phyloP scores from a whole-genome alignment of 257 asterid genomes.

The Penstemon barbatus region DNA sequence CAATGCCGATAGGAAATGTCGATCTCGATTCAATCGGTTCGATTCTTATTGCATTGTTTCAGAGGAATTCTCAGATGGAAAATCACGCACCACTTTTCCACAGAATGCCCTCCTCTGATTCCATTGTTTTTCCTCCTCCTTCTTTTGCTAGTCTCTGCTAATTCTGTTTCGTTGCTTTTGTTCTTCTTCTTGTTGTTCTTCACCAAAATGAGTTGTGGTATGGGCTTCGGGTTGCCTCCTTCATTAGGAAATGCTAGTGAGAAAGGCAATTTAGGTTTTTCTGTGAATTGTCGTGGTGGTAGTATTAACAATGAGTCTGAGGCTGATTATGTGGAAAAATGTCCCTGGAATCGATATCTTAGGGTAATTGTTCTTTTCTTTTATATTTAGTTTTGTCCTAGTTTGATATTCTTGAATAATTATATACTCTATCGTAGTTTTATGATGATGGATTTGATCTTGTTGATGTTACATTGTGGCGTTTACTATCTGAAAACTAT shows the following conservation, averaged over 20 bases:
- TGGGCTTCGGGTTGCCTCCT: constrained; percentile 34
- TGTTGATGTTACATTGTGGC: neutral
- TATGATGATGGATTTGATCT: neutral
- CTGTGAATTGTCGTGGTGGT: constrained; percentile 26
- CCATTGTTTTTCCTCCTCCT: constrained; percentile 20
- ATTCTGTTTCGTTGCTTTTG: constrained; percentile 25
- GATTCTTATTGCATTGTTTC: constrained; percentile 35
- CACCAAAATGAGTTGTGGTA: constrained; percentile 44
- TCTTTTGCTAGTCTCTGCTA: constrained; percentile 23
- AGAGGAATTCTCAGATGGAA: constrained; percentile 37
- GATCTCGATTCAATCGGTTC: constrained; percentile 37
- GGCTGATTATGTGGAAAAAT: constrained; percentile 60
- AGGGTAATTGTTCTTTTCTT: constrained; percentile 46
- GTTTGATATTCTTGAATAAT: neutral
- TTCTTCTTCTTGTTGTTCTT: neutral
- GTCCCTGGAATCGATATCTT: constrained; percentile 56
- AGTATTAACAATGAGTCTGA: constrained; percentile 32
- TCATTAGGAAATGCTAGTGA: constrained; percentile 26
- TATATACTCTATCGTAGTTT: neutral
- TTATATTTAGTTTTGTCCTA: neutral
- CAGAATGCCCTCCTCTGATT: constrained; percentile 27
- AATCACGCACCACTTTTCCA: constrained; percentile 14
- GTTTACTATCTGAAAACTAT: neutral
- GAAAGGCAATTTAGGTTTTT: constrained; percentile 25
- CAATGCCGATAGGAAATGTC: constrained; percentile 43